Evolutionary conservation across 176 grass and related monocot species (phyloP), one percentile per base, ranked within the genome.

Genomic region (Triticum turgidum): DNA sequence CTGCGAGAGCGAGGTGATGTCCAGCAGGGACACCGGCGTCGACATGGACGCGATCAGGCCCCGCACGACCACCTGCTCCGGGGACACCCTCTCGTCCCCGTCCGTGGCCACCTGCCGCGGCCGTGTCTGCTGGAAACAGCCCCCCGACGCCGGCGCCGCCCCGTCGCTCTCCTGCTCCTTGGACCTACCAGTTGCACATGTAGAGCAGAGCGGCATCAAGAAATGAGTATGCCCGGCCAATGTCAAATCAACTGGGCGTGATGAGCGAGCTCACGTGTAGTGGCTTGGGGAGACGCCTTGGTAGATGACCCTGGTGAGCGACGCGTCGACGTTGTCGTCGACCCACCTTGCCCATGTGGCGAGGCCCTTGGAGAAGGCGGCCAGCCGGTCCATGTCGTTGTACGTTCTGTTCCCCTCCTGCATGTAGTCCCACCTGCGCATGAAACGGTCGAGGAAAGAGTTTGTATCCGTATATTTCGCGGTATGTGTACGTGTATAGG

Each of bases 1-100:
- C 85, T 90, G 92, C 70, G 95, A 94, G 24, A 97, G 79, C 62
- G 78, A 81, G 3, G 95, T 92, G 32, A 97, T 77, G 89, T 97
- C 95, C 44, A 97, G 69, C 29, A 97, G 89, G 45, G 88, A 81
- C 76, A 87, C 95, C 20, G 84, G 77, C 64, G 84, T 71, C n/a
- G 73, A 32, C 86, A 94, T 97, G 82, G 49, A 61, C 3, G 15
- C 34, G 24, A 97, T 12, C 35, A 88, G 81, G 17, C 68, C 86
- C 0, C 81, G 84, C 21, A 97, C 87, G 11, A 93, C 86, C 42
- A 41, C 85, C 80, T 86, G 82, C 74, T 83, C 84, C 39, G 90
- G 89, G 5, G 79, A 67, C 62, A 15, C 5, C 73, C 8, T 21
- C 6, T 52, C 70, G 11, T 32, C 92, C 7, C 84, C 59, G 63